A percentile compares a stretch with the other conserved stretches of the same genome.
These are phyloP conservation scores for Piedraia hortae DNA, from an alignment of 2,329 filamentous ascomycete species.

Conservation along the genomic window DNA sequence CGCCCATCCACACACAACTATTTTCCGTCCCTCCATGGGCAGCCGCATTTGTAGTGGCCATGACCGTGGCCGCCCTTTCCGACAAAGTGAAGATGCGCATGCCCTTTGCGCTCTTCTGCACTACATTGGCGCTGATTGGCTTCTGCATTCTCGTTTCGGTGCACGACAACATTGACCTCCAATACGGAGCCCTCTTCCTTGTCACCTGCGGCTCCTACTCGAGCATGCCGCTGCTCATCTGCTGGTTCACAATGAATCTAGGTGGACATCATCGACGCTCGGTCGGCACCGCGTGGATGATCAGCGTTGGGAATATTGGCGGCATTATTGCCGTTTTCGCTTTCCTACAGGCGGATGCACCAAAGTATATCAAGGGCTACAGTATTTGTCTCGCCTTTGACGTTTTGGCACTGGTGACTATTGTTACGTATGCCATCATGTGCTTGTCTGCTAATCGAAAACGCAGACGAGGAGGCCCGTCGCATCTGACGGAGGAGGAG, in stretches of 20 bases:
- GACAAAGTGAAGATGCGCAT: conserved; percentile 19
- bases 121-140: conserved; percentile 41
- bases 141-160: conserved; percentile 49
- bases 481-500: conserved; percentile 34
- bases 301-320: conserved; percentile 20
- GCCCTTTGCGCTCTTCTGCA: conserved; percentile 19
- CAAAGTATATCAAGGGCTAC: conserved; percentile 44
- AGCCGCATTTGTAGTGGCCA: conserved; percentile 51
- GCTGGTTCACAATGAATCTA: conserved; percentile 29
- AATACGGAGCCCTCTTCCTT: conserved; percentile 63
- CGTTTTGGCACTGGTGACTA: conserved; percentile 35
- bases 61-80: conserved; percentile 43
- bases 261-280: conserved; percentile 13
- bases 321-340: conserved; percentile 25
- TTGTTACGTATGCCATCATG: conserved; percentile 29
- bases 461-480: too few relatives aligned
- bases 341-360: conserved; percentile 31
- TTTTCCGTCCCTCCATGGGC: conserved; percentile 34
- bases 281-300: conserved; percentile 1
- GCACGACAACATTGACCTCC: conserved; percentile 34
- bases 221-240: conserved; percentile 50
- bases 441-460: conserved; percentile 33
- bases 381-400: conserved; percentile 50
- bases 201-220: conserved; percentile 43
- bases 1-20: conserved; percentile 25